These are phyloP conservation scores for Mycena rebaudengoi DNA, from an alignment of 768 basidiomycete species.

Conservation along the genomic window DNA sequence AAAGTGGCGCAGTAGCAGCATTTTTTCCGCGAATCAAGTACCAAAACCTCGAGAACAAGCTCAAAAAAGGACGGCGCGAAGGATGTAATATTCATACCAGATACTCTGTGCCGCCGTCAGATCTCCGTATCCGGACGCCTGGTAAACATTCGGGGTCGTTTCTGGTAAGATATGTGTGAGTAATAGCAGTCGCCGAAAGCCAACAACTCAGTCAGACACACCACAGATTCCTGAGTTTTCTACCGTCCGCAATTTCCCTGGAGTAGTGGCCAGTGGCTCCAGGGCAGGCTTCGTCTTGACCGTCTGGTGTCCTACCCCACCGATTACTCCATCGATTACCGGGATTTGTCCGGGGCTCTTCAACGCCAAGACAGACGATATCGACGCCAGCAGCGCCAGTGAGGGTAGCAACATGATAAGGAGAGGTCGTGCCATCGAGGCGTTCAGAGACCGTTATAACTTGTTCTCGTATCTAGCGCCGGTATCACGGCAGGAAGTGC, in stretches of 20 bases:
- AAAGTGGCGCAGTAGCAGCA: conserved; percentile 47
- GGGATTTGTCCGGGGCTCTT: no score
- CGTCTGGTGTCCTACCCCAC: no score
- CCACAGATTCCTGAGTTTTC: conserved; percentile 19
- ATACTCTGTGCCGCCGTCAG: conserved; percentile 47
- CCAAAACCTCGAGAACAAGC: conserved; percentile 47
- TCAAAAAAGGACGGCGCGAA: neutral
- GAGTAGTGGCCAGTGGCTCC: conserved; percentile 23
- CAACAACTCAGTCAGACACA: neutral
- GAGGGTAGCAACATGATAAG: no score
- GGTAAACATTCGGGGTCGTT: conserved; percentile 41
- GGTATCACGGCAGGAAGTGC: no score
- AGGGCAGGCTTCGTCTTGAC: neutral
- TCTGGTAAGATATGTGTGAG: neutral
- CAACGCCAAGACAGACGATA: no score
- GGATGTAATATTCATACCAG: conserved; percentile 35
- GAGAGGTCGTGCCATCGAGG: no score
- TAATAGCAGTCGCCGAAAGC: no score
- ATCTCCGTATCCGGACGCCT: conserved; percentile 54
- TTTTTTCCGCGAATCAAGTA: conserved; percentile 53
- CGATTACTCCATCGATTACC: no score
- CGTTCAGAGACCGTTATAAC: no score
- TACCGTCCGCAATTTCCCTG: conserved; percentile 16
- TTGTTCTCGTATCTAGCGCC: no score
- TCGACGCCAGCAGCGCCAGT: no score